Conservation (phyloP, 2,329 filamentous ascomycete genomes). For the Pseudogymnoascus sp. region DNA sequence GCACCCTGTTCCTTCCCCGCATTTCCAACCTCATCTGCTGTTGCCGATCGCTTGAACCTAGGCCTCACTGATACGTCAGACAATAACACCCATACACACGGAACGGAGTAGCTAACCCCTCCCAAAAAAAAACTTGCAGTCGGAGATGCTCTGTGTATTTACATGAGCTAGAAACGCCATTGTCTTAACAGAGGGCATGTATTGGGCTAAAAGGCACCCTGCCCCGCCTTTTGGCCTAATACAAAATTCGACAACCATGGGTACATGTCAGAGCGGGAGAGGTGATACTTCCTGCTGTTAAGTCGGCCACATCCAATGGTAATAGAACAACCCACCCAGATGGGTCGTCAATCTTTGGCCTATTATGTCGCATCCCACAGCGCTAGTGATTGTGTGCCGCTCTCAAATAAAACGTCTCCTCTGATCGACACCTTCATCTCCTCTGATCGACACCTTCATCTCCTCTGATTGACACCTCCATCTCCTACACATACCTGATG, state of each 20-base stretch:
- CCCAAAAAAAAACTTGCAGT: neutral
- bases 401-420: neutral
- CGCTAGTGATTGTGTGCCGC: neutral
- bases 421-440: neutral
- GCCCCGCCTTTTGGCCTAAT: neutral
- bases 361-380: neutral
- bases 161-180: neutral
- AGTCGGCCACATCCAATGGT: neutral
- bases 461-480: neutral
- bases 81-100: neutral
- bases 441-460: neutral
- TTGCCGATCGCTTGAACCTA: neutral
- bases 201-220: neutral
- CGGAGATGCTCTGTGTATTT: neutral
- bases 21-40: too few relatives aligned
- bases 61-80: neutral
- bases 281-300: neutral
- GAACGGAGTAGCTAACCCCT: neutral
- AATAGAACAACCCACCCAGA: neutral
- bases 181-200: neutral
- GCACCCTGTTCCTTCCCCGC: neutral
- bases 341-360: neutral
- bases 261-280: neutral
- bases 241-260: neutral
- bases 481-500: neutral